phyloP scores from a whole-genome alignment of 1,139 yeast genomes.

The Taiozyma sp. region DNA sequence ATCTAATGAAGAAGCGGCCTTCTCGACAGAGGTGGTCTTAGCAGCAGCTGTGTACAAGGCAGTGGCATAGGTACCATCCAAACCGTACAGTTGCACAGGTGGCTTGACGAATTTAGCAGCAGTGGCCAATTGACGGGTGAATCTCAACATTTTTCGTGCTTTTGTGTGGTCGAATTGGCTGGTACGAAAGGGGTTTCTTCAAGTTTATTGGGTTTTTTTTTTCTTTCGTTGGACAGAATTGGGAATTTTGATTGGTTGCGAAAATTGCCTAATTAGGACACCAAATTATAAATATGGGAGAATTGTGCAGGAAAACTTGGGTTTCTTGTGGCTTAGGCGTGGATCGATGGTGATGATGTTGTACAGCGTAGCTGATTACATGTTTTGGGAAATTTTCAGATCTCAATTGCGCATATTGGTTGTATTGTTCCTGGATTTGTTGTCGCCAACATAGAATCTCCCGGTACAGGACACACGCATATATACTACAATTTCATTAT shows the following conservation, averaged over 20 bases:
- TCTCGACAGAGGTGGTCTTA: constrained; percentile 71
- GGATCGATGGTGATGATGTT: background rate
- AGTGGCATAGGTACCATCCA: constrained; percentile 95
- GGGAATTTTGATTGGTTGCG: background rate
- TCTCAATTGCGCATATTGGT: background rate
- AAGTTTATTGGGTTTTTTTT: background rate
- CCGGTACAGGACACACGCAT: background rate
- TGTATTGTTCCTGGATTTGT: background rate
- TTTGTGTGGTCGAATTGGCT: background rate
- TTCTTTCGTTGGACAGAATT: background rate
- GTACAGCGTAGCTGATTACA: background rate
- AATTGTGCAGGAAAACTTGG: background rate
- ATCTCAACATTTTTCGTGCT: background rate
- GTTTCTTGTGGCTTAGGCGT: background rate
- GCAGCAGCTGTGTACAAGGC: constrained; percentile 92
- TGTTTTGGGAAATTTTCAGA: background rate
- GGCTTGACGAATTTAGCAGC: constrained; percentile 62
- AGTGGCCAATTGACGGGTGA: constrained; percentile 61
- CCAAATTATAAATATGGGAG: background rate
- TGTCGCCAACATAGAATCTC: background rate
- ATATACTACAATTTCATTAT: background rate
- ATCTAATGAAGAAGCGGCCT: constrained; percentile 63
- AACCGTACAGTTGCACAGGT: constrained; percentile 90
- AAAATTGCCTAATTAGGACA: background rate
- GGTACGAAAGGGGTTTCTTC: background rate